Evolutionary conservation across 169 alveolate species (phyloP).

Genomic region (Eimeria praecox): DNA sequence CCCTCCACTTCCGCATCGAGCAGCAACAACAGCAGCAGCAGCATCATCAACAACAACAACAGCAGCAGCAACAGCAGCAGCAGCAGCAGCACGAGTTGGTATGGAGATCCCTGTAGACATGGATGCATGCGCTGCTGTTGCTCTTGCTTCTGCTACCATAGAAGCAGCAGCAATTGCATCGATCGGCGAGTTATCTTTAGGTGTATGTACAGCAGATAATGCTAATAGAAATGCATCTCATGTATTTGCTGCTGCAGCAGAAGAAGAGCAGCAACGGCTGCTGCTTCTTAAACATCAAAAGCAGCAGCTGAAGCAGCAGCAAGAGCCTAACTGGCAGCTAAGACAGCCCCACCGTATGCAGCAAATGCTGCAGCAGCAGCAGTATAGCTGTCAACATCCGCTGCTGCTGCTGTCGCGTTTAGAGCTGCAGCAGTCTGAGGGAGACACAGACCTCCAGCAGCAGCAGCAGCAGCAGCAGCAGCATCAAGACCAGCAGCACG

Average conservation of each 20-base stretch:
- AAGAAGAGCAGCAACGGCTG: slow-evolving; percentile 15
- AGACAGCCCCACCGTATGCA: slow-evolving; percentile 34
- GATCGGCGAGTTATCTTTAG: neutral
- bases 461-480: too few relatives aligned
- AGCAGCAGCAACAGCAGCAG: slow-evolving; percentile 27
- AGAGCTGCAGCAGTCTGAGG: too few relatives aligned
- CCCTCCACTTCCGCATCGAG: neutral
- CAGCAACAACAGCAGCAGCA: neutral
- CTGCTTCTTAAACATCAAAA: slow-evolving; percentile 6
- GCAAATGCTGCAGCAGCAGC: too few relatives aligned
- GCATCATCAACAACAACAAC: neutral
- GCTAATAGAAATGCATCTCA: neutral
- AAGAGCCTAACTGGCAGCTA: neutral
- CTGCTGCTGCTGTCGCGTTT: too few relatives aligned
- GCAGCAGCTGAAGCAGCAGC: too few relatives aligned
- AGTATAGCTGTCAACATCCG: too few relatives aligned
- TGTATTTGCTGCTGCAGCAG: neutral
- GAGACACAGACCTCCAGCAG: too few relatives aligned
- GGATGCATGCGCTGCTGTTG: too few relatives aligned
- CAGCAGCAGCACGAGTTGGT: neutral
- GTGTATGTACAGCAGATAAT: neutral
- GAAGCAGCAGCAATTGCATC: slow-evolving; percentile 9
- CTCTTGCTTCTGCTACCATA: too few relatives aligned
- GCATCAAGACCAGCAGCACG: too few relatives aligned
- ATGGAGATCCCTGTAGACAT: neutral